phyloP scores from a whole-genome alignment of 345 rosid species.

The Sisymbrium irio region DNA sequence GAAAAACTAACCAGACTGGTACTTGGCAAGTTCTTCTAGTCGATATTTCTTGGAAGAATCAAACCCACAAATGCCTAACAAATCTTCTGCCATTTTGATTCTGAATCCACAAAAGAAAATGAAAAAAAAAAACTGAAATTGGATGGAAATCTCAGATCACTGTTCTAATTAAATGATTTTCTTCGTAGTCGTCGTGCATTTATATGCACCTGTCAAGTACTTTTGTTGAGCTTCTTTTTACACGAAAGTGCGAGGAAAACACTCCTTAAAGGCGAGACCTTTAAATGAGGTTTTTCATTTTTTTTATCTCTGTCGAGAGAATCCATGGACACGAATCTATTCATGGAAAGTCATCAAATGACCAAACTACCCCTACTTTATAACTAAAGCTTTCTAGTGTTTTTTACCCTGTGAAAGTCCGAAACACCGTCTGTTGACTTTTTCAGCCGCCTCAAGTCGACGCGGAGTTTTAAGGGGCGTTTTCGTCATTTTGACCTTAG shows the following conservation, averaged over 20 bases:
- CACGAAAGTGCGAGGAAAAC: conserved; percentile 28
- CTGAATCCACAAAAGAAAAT: not conserved
- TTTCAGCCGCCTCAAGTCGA: not conserved
- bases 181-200: conserved; percentile 15
- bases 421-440: conserved; percentile 8
- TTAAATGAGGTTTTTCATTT: not conserved
- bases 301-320: not conserved
- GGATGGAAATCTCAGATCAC: not conserved
- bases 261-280: conserved; percentile 6
- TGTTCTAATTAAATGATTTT: not conserved
- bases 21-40: conserved; percentile 23
- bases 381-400: not conserved
- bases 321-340: conserved; percentile 22
- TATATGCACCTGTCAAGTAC: conserved; percentile 10
- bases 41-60: conserved; percentile 27
- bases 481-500: not conserved
- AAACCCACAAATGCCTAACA: conserved; percentile 22
- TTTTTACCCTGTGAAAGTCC: not conserved
- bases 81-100: conserved; percentile 24
- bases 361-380: conserved; percentile 1
- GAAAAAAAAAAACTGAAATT: not conserved
- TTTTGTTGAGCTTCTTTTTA: conserved; percentile 1
- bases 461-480: not conserved
- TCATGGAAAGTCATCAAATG: conserved; percentile 9
- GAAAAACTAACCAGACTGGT: conserved; percentile 26